Percentiles rank a stretch among this genome's conserved stretches.
These are phyloP conservation scores for Phylloporus arenicola DNA, from an alignment of 768 basidiomycete species.

Conservation along the genomic window DNA sequence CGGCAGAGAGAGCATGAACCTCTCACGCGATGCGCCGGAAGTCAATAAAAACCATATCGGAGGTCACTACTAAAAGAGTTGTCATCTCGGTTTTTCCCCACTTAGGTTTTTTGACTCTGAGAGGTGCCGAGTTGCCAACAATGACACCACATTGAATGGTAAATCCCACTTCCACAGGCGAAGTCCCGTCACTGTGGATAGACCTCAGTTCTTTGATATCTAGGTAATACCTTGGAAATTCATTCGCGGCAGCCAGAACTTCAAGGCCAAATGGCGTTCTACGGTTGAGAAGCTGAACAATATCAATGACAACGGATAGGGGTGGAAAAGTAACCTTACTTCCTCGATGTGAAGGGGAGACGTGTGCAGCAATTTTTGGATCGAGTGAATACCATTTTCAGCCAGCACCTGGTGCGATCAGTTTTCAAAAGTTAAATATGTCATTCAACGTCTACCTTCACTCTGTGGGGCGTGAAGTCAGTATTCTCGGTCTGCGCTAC, in stretches of 20 bases:
- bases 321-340: constrained; percentile 31
- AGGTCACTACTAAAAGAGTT: constrained; percentile 66
- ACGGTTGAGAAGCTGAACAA: constrained; percentile 62
- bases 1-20: background rate
- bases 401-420: constrained; percentile 57
- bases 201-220: constrained; percentile 44
- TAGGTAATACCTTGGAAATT: constrained; percentile 63
- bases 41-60: constrained; percentile 70
- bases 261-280: constrained; percentile 70
- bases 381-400: constrained; percentile 61
- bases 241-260: constrained; percentile 51
- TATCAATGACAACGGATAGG: constrained; percentile 2
- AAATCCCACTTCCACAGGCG: constrained; percentile 54
- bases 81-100: constrained; percentile 54
- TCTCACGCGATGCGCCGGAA: constrained; percentile 73
- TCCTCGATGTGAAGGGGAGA: constrained; percentile 59
- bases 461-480: constrained; percentile 13
- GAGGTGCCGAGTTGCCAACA: constrained; percentile 28
- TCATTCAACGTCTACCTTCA: constrained; percentile 17
- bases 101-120: constrained; percentile 43
- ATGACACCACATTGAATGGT: constrained; percentile 52
- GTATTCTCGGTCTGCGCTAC: background rate
- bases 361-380: constrained; percentile 51
- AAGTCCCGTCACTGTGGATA: constrained; percentile 38
- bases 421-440: background rate